Evolutionary conservation across 148 eudicot species (phyloP).

Genomic region (Hydrangea macrophylla): DNA sequence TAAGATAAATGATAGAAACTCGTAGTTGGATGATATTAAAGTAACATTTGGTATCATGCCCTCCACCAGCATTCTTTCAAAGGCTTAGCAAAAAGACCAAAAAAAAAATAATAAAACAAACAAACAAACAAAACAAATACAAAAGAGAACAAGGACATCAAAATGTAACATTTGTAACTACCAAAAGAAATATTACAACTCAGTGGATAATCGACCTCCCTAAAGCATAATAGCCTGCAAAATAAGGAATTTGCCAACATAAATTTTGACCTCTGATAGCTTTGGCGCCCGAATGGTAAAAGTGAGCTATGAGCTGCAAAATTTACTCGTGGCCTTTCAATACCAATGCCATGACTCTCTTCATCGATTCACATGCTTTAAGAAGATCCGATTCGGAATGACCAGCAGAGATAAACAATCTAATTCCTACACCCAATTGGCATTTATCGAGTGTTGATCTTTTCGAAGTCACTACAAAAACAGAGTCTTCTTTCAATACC

Average conservation of each 20-base stretch:
- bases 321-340: constrained; percentile 16
- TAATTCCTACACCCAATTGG: constrained; percentile 64
- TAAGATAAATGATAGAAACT: no score
- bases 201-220: not conserved
- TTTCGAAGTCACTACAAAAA: constrained; percentile 68
- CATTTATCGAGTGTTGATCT: constrained; percentile 79
- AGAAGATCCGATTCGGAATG: constrained; percentile 76
- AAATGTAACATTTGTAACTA: not conserved
- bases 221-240: not conserved
- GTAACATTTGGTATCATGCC: no score
- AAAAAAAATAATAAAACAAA: no score
- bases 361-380: constrained; percentile 60
- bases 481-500: constrained; percentile 65
- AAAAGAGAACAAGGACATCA: not conserved
- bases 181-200: not conserved
- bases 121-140: not conserved
- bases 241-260: no score
- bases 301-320: not conserved
- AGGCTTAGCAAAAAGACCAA: no score
- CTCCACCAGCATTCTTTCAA: no score
- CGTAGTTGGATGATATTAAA: no score
- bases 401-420: constrained; percentile 74
- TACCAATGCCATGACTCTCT: constrained; percentile 43
- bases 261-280: no score
- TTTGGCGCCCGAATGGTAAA: not conserved